Conservation (phyloP, 177 flowering plant species). For the Telopea speciosissima region DNA sequence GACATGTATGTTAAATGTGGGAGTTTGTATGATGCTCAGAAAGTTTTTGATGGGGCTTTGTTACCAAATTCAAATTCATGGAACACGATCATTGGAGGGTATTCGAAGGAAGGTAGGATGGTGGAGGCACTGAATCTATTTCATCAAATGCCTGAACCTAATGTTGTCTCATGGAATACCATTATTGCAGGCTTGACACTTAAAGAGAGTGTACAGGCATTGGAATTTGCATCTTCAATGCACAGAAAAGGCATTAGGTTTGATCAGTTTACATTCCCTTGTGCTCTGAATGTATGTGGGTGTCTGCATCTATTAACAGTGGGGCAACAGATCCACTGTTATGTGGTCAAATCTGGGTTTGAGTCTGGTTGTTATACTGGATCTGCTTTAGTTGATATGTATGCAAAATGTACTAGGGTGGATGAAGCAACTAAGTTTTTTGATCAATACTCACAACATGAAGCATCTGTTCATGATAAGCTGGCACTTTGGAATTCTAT, state of each 20-base stretch:
- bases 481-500: slow-evolving; percentile 24
- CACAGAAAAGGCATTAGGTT: slow-evolving; percentile 16
- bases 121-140: slow-evolving; percentile 23
- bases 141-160: slow-evolving; percentile 20
- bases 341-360: slow-evolving; percentile 16
- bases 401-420: slow-evolving; percentile 33
- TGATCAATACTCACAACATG: slow-evolving; percentile 1
- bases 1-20: slow-evolving; percentile 31
- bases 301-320: slow-evolving; percentile 6
- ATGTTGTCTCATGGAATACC: slow-evolving; percentile 27
- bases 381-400: slow-evolving; percentile 45
- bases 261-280: slow-evolving; percentile 28
- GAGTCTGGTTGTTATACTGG: slow-evolving; percentile 23
- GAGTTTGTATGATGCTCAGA: slow-evolving; percentile 19
- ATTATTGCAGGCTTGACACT: slow-evolving; percentile 20
- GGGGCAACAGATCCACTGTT: slow-evolving; percentile 26
- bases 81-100: slow-evolving; percentile 28
- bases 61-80: slow-evolving; percentile 16
- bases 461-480: slow-evolving; percentile 12
- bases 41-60: slow-evolving; percentile 19
- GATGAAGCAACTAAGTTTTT: slow-evolving; percentile 28
- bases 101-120: slow-evolving; percentile 17
- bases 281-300: slow-evolving; percentile 22
- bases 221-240: slow-evolving; percentile 18
- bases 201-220: slow-evolving; percentile 8